A percentile compares a stretch with the other conserved stretches of the same genome.
These are phyloP conservation scores for Mycena metata DNA, from an alignment of 768 basidiomycete genomes.

Conservation along the genomic window DNA sequence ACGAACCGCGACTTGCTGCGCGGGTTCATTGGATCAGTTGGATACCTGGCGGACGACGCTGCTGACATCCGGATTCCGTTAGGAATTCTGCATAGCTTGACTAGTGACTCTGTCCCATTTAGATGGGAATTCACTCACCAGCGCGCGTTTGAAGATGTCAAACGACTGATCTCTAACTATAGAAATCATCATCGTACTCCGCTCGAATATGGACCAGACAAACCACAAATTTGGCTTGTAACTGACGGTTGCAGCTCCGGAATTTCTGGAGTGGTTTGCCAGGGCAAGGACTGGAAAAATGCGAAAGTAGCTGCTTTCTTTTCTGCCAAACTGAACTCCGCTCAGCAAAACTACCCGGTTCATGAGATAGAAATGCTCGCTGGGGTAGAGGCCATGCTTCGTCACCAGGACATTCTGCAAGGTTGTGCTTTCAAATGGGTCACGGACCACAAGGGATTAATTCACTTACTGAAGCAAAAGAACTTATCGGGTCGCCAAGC, in stretches of 20 bases:
- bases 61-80: background rate
- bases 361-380: background rate
- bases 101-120: background rate
- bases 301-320: background rate
- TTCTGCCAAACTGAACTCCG: background rate
- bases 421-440: background rate
- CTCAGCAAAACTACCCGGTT: background rate
- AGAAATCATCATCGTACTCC: background rate
- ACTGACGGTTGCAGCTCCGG: background rate
- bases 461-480: background rate
- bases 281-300: background rate
- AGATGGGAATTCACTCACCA: background rate
- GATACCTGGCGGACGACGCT: background rate
- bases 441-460: background rate
- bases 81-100: background rate
- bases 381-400: background rate
- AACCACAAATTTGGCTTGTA: slow-evolving; percentile 1
- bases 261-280: background rate
- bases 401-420: background rate
- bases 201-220: background rate
- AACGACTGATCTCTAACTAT: background rate
- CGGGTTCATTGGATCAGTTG: background rate
- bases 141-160: background rate
- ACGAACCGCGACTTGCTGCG: background rate
- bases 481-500: slow-evolving; percentile 5